Conservation (phyloP, 805 yeast species). For the Hermanozyma aechmeae region DNA sequence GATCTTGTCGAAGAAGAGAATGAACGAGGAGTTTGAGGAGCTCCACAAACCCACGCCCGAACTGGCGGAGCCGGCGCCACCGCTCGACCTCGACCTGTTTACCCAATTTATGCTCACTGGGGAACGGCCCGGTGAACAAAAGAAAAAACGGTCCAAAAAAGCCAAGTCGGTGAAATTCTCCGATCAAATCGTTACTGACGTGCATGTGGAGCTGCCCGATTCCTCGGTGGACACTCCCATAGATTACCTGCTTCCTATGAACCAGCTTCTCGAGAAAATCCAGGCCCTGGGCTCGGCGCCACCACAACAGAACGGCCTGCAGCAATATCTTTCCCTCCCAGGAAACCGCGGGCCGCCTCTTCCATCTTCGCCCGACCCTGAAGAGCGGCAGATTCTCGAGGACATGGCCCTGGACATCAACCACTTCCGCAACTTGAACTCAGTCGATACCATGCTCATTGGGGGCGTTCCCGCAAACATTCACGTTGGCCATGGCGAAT, state of each 20-base stretch:
- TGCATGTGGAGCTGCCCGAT: conserved; percentile 20
- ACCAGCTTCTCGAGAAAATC: conserved; percentile 48
- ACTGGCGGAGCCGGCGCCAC: conserved; percentile 12
- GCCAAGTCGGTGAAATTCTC: conserved; percentile 64
- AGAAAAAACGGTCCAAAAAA: conserved; percentile 31
- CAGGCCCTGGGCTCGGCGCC: no score
- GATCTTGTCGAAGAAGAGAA: conserved; percentile 55
- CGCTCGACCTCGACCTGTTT: conserved; percentile 76
- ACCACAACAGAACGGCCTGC: no score
- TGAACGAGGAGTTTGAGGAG: conserved; percentile 32
- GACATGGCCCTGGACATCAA: conserved; percentile 70
- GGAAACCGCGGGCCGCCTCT: conserved; percentile 3
- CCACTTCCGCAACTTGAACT: conserved; percentile 58
- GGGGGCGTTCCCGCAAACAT: conserved; percentile 59
- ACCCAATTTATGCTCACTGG: conserved; percentile 81
- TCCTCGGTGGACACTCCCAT: conserved; percentile 16
- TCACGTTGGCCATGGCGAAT: conserved; percentile 20
- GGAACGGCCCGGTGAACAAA: conserved; percentile 45
- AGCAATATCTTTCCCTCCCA: no score
- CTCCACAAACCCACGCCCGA: no score
- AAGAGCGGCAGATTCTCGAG: conserved; percentile 61
- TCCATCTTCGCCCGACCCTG: conserved; percentile 31
- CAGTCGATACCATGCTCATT: conserved; percentile 66
- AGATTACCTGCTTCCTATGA: conserved; percentile 70
- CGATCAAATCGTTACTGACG: conserved; percentile 48